Evolutionary conservation across 2,329 filamentous ascomycete genomes (phyloP), one percentile per base, ranked within the genome.

Genomic region (Cladophialophora yegresii): DNA sequence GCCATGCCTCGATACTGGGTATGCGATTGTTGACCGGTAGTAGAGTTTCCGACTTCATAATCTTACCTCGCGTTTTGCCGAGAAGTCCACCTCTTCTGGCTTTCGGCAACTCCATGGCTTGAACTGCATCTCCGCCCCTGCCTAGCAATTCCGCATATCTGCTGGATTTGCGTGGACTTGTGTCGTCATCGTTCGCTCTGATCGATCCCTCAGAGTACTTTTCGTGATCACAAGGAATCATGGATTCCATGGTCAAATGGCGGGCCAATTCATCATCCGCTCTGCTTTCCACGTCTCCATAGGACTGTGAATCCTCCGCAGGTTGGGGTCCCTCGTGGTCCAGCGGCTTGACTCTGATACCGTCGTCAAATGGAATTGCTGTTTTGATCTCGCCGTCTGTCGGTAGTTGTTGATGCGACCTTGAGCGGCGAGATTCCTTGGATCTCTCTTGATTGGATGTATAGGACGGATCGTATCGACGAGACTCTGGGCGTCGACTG

Each of bases 1-100:
- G 79, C 86, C 86, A 89, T 55, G 85, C 83, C 73, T 88, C 84
- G 28, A 89, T 82, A 54, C 84, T 84, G 58, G 81, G 80, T 13
- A 81, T 77, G 53, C 80, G 80, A 22, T 78, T 75, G 23, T 78
- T 78, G 55, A 75, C 73, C 0, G 78, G 75, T 12, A 73, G 70
- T 30, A 76, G 70, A 16, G 72, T 67, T 57, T 78, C 77, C 4
- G 76, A 75, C 61, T 77, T 77, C n/a, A 73, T 72, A 65, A 82
- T 80, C 67, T 80, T 77, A 63, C 79, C 81, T 63, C 73, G 77
- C 1, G 80, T 78, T 54, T 81, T 80, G 49, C 72, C 76, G 54
- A 81, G 73, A 30, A 81, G 75, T 1, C 78, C 77, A 33, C 75
- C 75, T 65, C 57, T 70, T 50, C 63, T 72, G 1, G 58, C 58